Base-by-base conservation (phyloP, 2,329 filamentous ascomycete species). In the Trichoderma atrobrunneum region DNA sequence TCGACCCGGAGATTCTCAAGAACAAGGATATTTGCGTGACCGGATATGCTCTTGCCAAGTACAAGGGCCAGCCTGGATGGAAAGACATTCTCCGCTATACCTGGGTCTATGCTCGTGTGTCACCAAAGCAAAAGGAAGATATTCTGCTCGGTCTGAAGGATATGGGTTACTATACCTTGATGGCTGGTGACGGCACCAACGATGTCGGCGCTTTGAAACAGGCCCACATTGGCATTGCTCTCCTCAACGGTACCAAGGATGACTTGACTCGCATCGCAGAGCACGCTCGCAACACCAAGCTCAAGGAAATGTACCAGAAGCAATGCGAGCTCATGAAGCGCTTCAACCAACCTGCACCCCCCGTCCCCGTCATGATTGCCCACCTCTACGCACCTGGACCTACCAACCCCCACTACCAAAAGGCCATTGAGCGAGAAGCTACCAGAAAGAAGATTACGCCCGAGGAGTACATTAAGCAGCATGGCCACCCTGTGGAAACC, bases 231-330 rank as follows among this genome's bases (percentile, higher is more conserved):
- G 96, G 96, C 82, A 93, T 99, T 74, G 96, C 96, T 26, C 90
- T 99, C 64, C 89, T 99, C 76, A 99, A 99, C 82, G 96, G 96
- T 74, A 97, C 95, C 1, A 92, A 91, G 76, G 93, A 98, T 26
- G 96, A 98, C 80, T 88, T 99, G 69, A 91, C 91, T 71, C 94
- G 92, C 80, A 99, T 99, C 77, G 92, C 93, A 30, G 96, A 98
- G 79, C 95, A 99, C 82, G 91, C 92, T 78, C 92, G 96, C 77
- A 97, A 94, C 81, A 97, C 92, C 54, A 97, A 94, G 87, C 97
- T 99, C 93, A 98, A 98, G 87, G 95, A 98, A 75, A 89, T 99
- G 75, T 99, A 99, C 81, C 94, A 98, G 85, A 98, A 99, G 86
- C 96, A 99, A 81, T 88, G 92, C 71, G 86, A 91, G 61, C 87